Evolutionary conservation across 805 yeast species (phyloP), one percentile per base, ranked within the genome.

Genomic region (Clavispora carvajalis): DNA sequence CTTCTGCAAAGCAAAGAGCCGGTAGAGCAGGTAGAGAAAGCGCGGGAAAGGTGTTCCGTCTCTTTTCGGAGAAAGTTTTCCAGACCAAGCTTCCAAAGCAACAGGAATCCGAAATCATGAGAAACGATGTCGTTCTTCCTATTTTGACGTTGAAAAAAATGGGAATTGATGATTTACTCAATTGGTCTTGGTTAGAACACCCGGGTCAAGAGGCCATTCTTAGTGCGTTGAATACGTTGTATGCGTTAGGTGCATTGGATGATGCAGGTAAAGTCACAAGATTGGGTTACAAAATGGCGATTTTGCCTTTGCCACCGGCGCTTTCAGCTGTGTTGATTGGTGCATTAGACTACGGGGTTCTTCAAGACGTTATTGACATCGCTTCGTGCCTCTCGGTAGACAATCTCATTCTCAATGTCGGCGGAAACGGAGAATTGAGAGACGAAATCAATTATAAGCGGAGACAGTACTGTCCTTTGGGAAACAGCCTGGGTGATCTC

Each of bases 1-100:
- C 98, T 0, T 85, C 95, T 29, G 99, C 98, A 0, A 77, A 85
- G 25, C 99, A 93, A 67, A 72, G 99, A 63, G 80, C 90, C 34
- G 99, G 99, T 60, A 85, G 99, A 73, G 98, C 99, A n/a, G 99
- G 99, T 46, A 87, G 99, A 78, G 98, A 93, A 64, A 78, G 84
- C 22, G 53, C 58, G 10, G 99, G 99, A 33, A 91, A 91, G 59
- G 86, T 93, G 33, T 93, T 73, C 62, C 67, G 98, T 44, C 64
- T 93, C 26, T 93, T 83, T 59, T 80, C 85, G 36, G 98, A 91
- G 52, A 58, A 65, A 1, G 82, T 85, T 43, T 91, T 77, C 52
- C 43, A 60, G 3, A 73, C 73, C 47, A 49, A 55, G 24, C 65
- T 93, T 39, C 80, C 84, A 1, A 66, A 71, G 35, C 93, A 88